phyloP scores from a whole-genome alignment of 495 filamentous ascomycete species.

The Penicillium waksmanii region DNA sequence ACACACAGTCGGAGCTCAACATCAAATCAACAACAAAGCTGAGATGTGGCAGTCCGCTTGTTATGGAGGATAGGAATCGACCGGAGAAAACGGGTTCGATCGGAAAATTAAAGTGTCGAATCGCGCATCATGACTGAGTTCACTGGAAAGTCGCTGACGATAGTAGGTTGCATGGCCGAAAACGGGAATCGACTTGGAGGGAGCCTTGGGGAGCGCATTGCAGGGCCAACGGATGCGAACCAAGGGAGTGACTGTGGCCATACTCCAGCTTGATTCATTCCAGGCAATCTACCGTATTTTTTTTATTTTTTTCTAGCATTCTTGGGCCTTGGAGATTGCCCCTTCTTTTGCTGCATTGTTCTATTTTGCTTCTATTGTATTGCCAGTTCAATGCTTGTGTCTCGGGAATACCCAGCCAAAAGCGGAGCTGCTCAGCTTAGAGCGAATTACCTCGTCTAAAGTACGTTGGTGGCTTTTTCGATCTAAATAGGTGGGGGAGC shows the following conservation, averaged over 20 bases:
- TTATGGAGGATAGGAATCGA: neutral
- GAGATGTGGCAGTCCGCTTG: slow-evolving; percentile 1
- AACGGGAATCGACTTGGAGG: slow-evolving; percentile 13
- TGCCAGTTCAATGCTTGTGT: no score
- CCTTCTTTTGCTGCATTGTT: neutral
- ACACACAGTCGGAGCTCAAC: neutral
- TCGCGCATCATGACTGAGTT: slow-evolving; percentile 3
- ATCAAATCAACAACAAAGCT: slow-evolving; percentile 1
- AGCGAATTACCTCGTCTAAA: slow-evolving; percentile 1
- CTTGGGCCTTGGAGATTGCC: neutral
- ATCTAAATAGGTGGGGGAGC: neutral
- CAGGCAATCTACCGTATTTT: neutral
- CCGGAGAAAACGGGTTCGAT: slow-evolving; percentile 8
- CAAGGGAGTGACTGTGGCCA: neutral
- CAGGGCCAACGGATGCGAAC: slow-evolving; percentile 4
- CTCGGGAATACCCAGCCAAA: neutral
- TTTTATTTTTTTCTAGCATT: neutral
- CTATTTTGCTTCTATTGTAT: neutral
- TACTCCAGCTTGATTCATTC: slow-evolving; percentile 6
- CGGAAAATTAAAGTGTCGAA: slow-evolving; percentile 7
- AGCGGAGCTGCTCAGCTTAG: neutral
- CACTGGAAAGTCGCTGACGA: neutral
- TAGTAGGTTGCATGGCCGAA: slow-evolving; percentile 11
- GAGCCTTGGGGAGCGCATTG: neutral
- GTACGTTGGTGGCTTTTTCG: neutral